phyloP scores from a whole-genome alignment of 1,284 basidiomycete genomes.

The Sanghuangporus weigelae region DNA sequence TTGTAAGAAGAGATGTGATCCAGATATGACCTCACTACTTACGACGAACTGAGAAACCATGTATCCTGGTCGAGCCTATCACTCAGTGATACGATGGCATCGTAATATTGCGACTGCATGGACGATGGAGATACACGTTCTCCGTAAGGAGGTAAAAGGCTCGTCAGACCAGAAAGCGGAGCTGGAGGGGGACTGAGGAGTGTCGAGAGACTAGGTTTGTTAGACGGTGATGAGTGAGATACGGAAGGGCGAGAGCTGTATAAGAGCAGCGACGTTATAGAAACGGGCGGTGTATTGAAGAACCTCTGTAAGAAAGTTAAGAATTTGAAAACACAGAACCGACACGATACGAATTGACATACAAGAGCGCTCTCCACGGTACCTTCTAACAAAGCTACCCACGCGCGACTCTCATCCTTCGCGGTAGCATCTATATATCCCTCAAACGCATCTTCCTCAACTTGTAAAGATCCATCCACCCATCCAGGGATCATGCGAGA shows the following conservation, averaged over 20 bases:
- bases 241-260: conserved; percentile 29
- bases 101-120: conserved; percentile 55
- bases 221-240: conserved; percentile 22
- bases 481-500: conserved; percentile 64
- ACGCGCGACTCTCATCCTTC: conserved; percentile 70
- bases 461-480: conserved; percentile 49
- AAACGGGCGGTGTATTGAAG: conserved; percentile 37
- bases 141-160: conserved; percentile 56
- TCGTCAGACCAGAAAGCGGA: conserved; percentile 61
- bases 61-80: conserved; percentile 66
- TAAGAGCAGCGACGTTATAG: conserved; percentile 31
- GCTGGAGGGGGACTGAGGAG: conserved; percentile 55
- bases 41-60: conserved; percentile 77
- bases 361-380: conserved; percentile 70
- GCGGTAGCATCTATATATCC: conserved; percentile 56
- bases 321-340: not conserved
- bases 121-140: conserved; percentile 43
- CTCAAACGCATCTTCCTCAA: conserved; percentile 45
- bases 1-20: not conserved
- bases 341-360: conserved; percentile 25
- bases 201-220: conserved; percentile 20
- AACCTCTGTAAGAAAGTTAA: conserved; percentile 36
- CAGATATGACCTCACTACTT: conserved; percentile 25
- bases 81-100: conserved; percentile 65
- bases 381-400: conserved; percentile 71